Base-by-base conservation (phyloP, 371 early-diverging fungal genomes). In the Haplosporangium sp. region DNA sequence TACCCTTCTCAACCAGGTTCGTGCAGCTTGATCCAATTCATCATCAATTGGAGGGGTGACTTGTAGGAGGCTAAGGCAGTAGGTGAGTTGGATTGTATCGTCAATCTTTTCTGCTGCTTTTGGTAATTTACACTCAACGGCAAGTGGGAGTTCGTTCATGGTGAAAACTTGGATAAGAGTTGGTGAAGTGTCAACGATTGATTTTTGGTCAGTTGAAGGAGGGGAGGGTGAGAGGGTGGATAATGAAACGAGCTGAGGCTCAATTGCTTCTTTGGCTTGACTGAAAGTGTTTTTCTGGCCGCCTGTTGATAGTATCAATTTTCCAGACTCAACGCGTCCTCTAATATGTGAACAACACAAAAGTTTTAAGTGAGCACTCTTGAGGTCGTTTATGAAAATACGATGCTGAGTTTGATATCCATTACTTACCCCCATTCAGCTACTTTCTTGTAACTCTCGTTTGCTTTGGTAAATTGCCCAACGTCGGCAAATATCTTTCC, bases 341-440 rank as follows among this genome's bases (percentile, higher is more conserved):
- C 44, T 44, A 9, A 11, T 7, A 9, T 44, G 44, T 11, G 13
- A 4, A 44, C 2, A 2, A 8, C 8, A 44, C 3, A 44, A 44
- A 13, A 44, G 1, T 8, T 44, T 44, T 13, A 44, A 5, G 13
- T 13, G 13, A 44, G 13, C 13, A 44, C 11, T 44, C 44, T 44
- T 13, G 44, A 9, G 7, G 13, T 44, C 7, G 44, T 44, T 44
- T 44, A 13, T 44, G 8, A 4, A 44, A 1, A 2, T 9, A 44
- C 13, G 13, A 8, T 44, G 44, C 0, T 44, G 44, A 11, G 44
- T 11, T 13, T 11, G 13, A 44, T 44, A 44, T 44, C 44, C 13
- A 8, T 6, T 7, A 13, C 63, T 19, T 63, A 48, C 48, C 63
- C 63, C 63, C 63, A 63, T 15, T 63, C 47, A 17, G 44, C 48